A percentile compares a stretch with the other conserved stretches of the same genome.
phyloP scores from a whole-genome alignment of 2,329 filamentous ascomycete genomes.

The Talaromyces pinophilus region DNA sequence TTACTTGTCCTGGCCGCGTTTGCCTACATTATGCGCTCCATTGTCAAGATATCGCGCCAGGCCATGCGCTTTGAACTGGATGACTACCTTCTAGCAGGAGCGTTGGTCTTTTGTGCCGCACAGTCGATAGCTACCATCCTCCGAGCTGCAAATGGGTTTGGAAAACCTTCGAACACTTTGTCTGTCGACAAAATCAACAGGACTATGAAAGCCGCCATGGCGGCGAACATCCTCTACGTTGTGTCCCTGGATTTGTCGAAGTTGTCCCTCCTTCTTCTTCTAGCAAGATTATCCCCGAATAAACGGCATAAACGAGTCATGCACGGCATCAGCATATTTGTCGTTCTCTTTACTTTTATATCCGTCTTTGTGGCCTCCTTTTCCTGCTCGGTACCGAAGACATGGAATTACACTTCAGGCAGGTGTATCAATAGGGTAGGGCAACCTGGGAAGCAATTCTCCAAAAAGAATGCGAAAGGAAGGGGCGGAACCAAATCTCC shows the following conservation, averaged over 20 bases:
- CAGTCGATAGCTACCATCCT: constrained; percentile 9
- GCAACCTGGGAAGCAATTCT: background rate
- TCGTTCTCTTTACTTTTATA: background rate
- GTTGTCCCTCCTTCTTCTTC: constrained; percentile 8
- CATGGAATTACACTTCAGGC: constrained; percentile 7
- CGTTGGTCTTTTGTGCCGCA: constrained; percentile 3
- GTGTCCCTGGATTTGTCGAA: constrained; percentile 11
- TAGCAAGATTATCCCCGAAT: constrained; percentile 10
- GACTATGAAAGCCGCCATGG: constrained; percentile 3
- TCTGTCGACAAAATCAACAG: background rate
- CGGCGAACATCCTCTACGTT: constrained; percentile 8
- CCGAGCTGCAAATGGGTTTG: constrained; percentile 10
- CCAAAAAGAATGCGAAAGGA: background rate
- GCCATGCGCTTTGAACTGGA: constrained; percentile 4
- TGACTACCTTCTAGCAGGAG: constrained; percentile 7
- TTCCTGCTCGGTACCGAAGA: constrained; percentile 14
- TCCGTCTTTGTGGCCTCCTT: constrained; percentile 6
- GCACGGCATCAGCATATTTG: constrained; percentile 1
- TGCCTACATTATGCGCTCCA: constrained; percentile 12
- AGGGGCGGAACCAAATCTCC: background rate
- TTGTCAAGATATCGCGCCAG: constrained; percentile 9
- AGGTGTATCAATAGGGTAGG: constrained; percentile 5
- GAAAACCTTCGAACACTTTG: background rate
- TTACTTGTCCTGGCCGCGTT: constrained; percentile 5
- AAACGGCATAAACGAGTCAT: constrained; percentile 10